Base-by-base conservation (phyloP, 1,284 basidiomycete genomes). In the Papiliotrema fonsecae region DNA sequence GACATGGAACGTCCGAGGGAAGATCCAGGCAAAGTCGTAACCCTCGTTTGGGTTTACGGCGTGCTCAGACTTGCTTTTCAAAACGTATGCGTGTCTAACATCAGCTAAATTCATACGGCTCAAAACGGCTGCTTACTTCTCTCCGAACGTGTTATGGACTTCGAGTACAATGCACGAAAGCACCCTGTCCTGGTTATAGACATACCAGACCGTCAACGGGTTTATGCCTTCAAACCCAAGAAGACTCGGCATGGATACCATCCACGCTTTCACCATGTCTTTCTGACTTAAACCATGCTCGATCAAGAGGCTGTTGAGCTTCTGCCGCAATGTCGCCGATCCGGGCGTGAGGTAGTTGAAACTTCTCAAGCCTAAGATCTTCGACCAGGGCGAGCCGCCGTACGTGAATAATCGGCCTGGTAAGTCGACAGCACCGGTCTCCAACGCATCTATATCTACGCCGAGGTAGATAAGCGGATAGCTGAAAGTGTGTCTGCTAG, bases 101-200 rank as follows among this genome's bases (percentile, higher is more conserved):
- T 19, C 6, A 24, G 25, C 7, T 45, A 9, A 32, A 25, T 13
- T n/a, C 25, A 14, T n/a, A 19, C 11, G 18, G 30, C n/a, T 18
- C 9, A 3, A 16, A 14, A 25, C 2, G 11, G n/a, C 18, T 2
- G 82, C 77, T 67, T 85, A 86, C 44, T 79, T 77, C 69, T 88
- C 86, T 3, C 81, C 80, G 64, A 88, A 88, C 0, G 85, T 87
- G 62, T 87, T 88, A 62, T 87, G 85, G 13, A 88, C 82, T 79
- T 88, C 86, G 3, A 88, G 70, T 0, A 87, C 76, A 7, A 79
- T 74, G 18, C 80, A 62, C 70, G 78, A 78, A 32, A 84, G 62
- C 18, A 37, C 47, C 19, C 36, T 37, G 5, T n/a, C 38, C 48
- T 7, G 13, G 25, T 25, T 24, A 59, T 87, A 88, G 61, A 82